These are phyloP conservation scores for Alliaria petiolata DNA, from an alignment of 345 rosid species.

Conservation along the genomic window DNA sequence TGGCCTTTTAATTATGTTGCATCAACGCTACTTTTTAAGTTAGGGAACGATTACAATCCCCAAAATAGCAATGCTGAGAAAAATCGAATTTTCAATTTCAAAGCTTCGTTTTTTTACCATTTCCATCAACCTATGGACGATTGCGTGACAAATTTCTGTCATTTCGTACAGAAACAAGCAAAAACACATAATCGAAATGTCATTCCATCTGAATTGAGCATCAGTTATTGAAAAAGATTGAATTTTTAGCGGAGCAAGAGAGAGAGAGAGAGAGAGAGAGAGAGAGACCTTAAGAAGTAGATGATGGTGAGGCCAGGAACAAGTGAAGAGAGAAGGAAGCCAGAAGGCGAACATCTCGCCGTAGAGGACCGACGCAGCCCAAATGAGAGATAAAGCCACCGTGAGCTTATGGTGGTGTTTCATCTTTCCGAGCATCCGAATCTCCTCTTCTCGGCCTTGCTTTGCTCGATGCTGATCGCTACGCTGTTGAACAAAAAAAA, in stretches of 20 bases:
- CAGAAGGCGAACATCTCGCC: slow-evolving; percentile 84
- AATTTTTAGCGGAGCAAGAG: neutral
- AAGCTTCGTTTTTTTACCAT: neutral
- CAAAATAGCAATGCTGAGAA: neutral
- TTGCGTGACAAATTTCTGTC: neutral
- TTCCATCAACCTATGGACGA: no score
- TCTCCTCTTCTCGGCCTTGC: slow-evolving; percentile 14
- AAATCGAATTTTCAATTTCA: neutral
- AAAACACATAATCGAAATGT: neutral
- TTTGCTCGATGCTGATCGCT: no score
- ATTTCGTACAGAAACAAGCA: neutral
- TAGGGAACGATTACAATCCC: neutral
- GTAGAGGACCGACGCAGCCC: slow-evolving; percentile 63
- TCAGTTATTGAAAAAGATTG: neutral
- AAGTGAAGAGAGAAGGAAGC: slow-evolving; percentile 59
- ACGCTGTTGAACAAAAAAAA: slow-evolving; percentile 12
- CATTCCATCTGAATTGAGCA: neutral
- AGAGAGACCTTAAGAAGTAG: slow-evolving; percentile 25
- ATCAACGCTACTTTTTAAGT: neutral
- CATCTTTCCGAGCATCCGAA: slow-evolving; percentile 35
- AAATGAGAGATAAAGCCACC: slow-evolving; percentile 49
- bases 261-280: no score
- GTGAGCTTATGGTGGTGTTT: slow-evolving; percentile 63
- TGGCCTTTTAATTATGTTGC: neutral
- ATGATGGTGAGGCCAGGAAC: slow-evolving; percentile 76